phyloP scores from a whole-genome alignment of 257 asterid species.

The Nicotiana obtusifolia region DNA sequence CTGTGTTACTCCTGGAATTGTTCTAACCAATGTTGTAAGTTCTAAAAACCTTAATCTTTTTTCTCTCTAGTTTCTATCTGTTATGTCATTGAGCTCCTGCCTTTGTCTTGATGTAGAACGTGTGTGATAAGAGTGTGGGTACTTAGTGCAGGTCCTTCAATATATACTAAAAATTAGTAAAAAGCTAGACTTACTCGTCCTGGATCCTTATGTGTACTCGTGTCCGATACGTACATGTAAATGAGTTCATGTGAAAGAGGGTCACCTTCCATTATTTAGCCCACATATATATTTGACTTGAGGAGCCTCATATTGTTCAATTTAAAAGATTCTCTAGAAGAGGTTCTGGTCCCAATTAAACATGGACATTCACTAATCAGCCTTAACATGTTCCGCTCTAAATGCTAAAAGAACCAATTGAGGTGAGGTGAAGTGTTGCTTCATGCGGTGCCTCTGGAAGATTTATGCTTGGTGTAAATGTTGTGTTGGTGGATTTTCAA shows the following conservation, averaged over 20 bases:
- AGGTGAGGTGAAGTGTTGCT: not conserved
- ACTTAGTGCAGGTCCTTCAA: not conserved
- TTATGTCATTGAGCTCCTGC: not conserved
- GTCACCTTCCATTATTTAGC: not conserved
- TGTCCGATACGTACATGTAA: not conserved
- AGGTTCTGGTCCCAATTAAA: not conserved
- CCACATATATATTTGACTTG: conserved; percentile 1
- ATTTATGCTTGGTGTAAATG: too few species aligned
- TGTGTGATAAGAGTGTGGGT: not conserved
- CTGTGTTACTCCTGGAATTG: conserved; percentile 94
- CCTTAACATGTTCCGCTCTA: not conserved
- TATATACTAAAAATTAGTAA: not conserved
- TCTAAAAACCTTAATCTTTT: conserved; percentile 8
- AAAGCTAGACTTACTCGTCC: not conserved
- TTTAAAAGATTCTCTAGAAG: not conserved
- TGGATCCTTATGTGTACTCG: not conserved
- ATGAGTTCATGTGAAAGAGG: not conserved
- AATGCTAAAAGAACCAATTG: not conserved
- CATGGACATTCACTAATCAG: not conserved
- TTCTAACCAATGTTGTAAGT: conserved; percentile 95
- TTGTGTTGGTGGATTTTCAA: too few species aligned
- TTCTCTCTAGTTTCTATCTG: not conserved
- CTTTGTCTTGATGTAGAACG: not conserved
- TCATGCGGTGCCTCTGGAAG: not conserved
- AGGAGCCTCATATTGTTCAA: not conserved